Evolutionary conservation across 352 stramenopile genomes (phyloP).

Genomic region (Phytophthora brassicae): DNA sequence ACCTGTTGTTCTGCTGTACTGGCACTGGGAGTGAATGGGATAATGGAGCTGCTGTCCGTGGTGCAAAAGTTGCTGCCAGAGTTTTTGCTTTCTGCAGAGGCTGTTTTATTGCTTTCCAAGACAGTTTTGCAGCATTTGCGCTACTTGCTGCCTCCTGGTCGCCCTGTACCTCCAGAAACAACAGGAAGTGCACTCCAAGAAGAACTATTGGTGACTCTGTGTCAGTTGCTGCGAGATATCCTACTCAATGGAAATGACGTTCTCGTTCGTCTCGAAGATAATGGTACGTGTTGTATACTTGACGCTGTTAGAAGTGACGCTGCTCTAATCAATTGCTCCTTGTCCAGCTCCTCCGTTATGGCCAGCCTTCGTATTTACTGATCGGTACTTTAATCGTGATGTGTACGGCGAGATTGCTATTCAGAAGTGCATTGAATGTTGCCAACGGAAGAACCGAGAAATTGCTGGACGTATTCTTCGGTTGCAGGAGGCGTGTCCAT

Average conservation of each 20-base stretch:
- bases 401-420: slow-evolving; percentile 51
- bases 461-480: slow-evolving; percentile 68
- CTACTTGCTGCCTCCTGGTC: slow-evolving; percentile 67
- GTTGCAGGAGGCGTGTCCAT: slow-evolving; percentile 56
- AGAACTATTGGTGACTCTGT: slow-evolving; percentile 67
- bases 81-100: slow-evolving; percentile 57
- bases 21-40: slow-evolving; percentile 64
- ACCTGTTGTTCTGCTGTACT: slow-evolving; percentile 49
- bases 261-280: slow-evolving; percentile 80
- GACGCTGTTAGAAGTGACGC: background rate
- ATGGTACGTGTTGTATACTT: slow-evolving; percentile 44
- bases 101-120: slow-evolving; percentile 71
- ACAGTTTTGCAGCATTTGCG: slow-evolving; percentile 76
- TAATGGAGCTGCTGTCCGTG: slow-evolving; percentile 73
- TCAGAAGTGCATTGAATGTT: slow-evolving; percentile 51
- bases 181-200: slow-evolving; percentile 56
- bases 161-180: slow-evolving; percentile 37
- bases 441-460: slow-evolving; percentile 51
- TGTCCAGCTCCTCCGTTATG: slow-evolving; percentile 61
- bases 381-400: slow-evolving; percentile 73
- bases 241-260: slow-evolving; percentile 70
- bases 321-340: slow-evolving; percentile 11
- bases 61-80: slow-evolving; percentile 76
- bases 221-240: slow-evolving; percentile 73
- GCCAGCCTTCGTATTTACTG: slow-evolving; percentile 69